Conservation (phyloP, 108 stramenopile species). For the Discostella stelligeroides region DNA sequence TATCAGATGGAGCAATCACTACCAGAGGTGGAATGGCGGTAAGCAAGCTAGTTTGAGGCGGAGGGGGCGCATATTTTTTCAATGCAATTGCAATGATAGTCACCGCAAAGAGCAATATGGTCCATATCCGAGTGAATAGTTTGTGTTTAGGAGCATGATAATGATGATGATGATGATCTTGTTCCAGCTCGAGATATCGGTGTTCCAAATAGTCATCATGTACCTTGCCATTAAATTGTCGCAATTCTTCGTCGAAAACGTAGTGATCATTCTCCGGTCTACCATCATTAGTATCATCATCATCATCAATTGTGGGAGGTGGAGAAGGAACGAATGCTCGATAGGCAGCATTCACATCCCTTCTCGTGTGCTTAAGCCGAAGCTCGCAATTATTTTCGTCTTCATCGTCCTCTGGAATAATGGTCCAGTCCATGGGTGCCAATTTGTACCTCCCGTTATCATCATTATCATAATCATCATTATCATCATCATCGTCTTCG, state of each 20-base stretch:
- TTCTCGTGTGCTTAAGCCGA: background rate
- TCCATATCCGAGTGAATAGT: background rate
- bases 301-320: background rate
- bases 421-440: slow-evolving; percentile 41
- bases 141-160: background rate
- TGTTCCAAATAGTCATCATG: background rate
- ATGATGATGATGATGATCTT: background rate
- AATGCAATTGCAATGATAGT: slow-evolving; percentile 28
- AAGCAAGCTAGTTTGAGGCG: slow-evolving; percentile 24
- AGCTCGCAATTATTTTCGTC: slow-evolving; percentile 5
- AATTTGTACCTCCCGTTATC: background rate
- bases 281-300: background rate
- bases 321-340: background rate
- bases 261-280: background rate
- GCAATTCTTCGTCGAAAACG: background rate
- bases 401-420: slow-evolving; percentile 30
- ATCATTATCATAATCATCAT: slow-evolving; percentile 8
- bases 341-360: background rate
- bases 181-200: background rate
- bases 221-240: background rate
- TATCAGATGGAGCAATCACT: background rate
- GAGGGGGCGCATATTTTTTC: slow-evolving; percentile 39
- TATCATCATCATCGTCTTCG: slow-evolving; percentile 4
- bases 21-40: background rate
- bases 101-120: background rate